phyloP scores from a whole-genome alignment of 768 basidiomycete species.

The Boletus rubescentipes region DNA sequence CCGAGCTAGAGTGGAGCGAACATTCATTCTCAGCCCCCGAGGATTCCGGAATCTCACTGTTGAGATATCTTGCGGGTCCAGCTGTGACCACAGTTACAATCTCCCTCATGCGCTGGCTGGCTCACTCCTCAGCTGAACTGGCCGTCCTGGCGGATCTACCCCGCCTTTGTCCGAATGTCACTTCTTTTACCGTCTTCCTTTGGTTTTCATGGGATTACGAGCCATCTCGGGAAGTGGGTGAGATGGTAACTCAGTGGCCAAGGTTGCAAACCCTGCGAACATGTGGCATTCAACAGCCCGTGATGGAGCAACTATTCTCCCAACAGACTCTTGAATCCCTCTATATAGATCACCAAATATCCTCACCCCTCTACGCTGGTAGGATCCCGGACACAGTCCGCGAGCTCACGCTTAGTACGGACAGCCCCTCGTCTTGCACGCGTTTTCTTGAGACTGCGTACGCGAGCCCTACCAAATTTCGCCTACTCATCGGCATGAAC shows the following conservation, averaged over 20 bases:
- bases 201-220: constrained; percentile 8
- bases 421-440: constrained; percentile 1
- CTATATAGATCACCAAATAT: constrained; percentile 7
- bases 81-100: constrained; percentile 13
- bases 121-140: constrained; percentile 9
- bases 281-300: constrained; percentile 10
- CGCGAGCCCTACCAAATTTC: constrained; percentile 11
- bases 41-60: constrained; percentile 12
- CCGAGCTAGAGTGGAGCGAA: constrained; percentile 16
- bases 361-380: constrained; percentile 12
- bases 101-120: constrained; percentile 13
- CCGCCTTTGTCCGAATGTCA: constrained; percentile 19
- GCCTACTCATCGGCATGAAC: constrained; percentile 8
- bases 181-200: constrained; percentile 13
- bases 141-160: constrained; percentile 16
- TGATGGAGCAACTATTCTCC: constrained; percentile 13
- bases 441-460: constrained; percentile 8
- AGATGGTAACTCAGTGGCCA: constrained; percentile 18
- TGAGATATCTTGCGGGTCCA: constrained; percentile 13
- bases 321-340: constrained; percentile 7
- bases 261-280: constrained; percentile 8
- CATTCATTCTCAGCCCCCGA: background rate
- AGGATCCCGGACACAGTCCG: constrained; percentile 12
- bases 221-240: constrained; percentile 11
- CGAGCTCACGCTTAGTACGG: constrained; percentile 8